These are phyloP conservation scores for Phylloporus sp. DNA, from an alignment of 768 basidiomycete species.

Conservation along the genomic window DNA sequence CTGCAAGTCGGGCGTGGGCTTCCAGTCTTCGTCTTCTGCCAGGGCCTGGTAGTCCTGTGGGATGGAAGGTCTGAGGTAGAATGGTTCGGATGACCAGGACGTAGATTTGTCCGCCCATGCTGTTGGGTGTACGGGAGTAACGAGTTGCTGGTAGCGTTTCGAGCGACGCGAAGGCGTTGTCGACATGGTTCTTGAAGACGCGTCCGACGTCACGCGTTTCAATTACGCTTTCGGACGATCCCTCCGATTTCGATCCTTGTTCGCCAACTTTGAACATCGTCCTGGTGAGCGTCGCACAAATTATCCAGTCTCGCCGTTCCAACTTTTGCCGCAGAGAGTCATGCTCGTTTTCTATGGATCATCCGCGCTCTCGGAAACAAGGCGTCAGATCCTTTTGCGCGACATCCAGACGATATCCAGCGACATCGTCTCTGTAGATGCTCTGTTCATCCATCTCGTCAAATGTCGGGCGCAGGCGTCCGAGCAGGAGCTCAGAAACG, in stretches of 20 bases:
- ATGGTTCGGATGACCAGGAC: slow-evolving; percentile 25
- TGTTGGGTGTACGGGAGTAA: slow-evolving; percentile 24
- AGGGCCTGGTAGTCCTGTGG: slow-evolving; percentile 26
- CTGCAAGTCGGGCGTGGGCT: slow-evolving; percentile 11
- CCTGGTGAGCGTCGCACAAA: slow-evolving; percentile 8
- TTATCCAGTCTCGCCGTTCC: not conserved
- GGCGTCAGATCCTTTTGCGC: slow-evolving; percentile 60
- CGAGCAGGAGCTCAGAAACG: slow-evolving; percentile 44
- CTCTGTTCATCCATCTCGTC: slow-evolving; percentile 83
- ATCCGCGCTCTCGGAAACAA: slow-evolving; percentile 68
- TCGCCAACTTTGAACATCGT: slow-evolving; percentile 6
- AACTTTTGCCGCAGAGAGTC: slow-evolving; percentile 7
- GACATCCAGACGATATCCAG: slow-evolving; percentile 50
- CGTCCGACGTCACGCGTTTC: slow-evolving; percentile 23
- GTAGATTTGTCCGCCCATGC: slow-evolving; percentile 26
- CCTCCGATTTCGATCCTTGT: slow-evolving; percentile 1
- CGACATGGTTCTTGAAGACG: slow-evolving; percentile 17
- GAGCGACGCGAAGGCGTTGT: slow-evolving; percentile 34
- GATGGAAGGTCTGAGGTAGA: slow-evolving; percentile 17
- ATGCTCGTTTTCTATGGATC: slow-evolving; percentile 82
- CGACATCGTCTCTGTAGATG: slow-evolving; percentile 64
- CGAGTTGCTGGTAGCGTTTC: slow-evolving; percentile 33
- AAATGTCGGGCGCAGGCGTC: slow-evolving; percentile 46
- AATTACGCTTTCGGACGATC: slow-evolving; percentile 1
- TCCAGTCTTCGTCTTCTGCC: slow-evolving; percentile 26